Base-by-base conservation (phyloP, 768 basidiomycete species). In the Tubosaeta sp. region DNA sequence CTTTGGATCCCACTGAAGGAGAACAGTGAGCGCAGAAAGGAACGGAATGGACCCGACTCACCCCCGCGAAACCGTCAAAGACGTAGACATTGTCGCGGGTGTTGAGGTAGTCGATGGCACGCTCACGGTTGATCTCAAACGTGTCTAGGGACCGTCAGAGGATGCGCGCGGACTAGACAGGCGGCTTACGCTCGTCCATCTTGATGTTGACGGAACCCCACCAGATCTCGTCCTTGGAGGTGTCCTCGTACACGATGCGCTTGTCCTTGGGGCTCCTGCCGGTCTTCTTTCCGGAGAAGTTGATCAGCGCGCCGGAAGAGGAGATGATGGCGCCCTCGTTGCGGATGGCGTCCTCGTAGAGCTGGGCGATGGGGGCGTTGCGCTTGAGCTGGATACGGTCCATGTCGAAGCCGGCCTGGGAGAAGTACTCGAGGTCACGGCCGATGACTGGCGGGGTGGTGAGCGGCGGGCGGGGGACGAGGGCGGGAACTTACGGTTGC, bases 181-280 rank as follows among this genome's bases (percentile, higher is more conserved):
- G 35, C 27, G 19, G 78, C 88, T 57, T 66, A 89, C 89, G 91
- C 67, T 92, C 91, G 67, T 97, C 94, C 86, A 95, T 89, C 79
- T 97, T 95, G 75, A 98, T 98, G 77, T 99, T 99, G 62, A 98
- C 94, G 29, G 91, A 87, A 37, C 97, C 95, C 97, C 97, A 98
- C 95, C 97, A 99, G 70, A 99, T 88, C 57, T 97, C 84, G 67
- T 97, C 93, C 73, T 93, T 97, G 74, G 84, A 87, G 48, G 91
- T 88, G 62, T 98, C 95, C 71, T 99, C 97, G 69, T 79, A 98
- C 65, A 99, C 97, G 66, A 99, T 97, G 56, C 97, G 94, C 82
- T 98, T 99, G 83, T 99, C 97, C 71, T 98, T 99, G 48, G 97
- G 97, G 61, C 85, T 88, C 45, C 97, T 82, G 51, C 97, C 97